These are phyloP conservation scores for Termitomyces sp. DNA, from an alignment of 1,284 basidiomycete species.

Conservation along the genomic window DNA sequence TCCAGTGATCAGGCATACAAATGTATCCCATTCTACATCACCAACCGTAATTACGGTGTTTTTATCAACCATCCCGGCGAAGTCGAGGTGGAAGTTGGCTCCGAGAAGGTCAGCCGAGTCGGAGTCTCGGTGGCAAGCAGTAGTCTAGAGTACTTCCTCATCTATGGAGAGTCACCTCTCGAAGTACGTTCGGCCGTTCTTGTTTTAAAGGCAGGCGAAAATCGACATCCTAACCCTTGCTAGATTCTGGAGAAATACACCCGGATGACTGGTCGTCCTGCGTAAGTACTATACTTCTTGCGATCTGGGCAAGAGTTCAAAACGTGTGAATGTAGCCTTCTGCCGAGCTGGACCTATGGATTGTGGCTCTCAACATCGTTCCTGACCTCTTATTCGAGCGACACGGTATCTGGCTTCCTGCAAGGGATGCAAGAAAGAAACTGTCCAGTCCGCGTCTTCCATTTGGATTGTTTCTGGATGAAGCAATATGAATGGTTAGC, in stretches of 20 bases:
- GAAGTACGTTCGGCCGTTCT: conserved; percentile 34
- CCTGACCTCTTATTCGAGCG: conserved; percentile 62
- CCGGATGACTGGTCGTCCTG: conserved; percentile 60
- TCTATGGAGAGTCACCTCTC: conserved; percentile 59
- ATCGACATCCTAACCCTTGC: background rate
- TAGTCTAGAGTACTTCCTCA: conserved; percentile 63
- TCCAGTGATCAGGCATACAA: conserved; percentile 74
- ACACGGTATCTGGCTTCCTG: conserved; percentile 65
- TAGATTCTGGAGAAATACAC: conserved; percentile 61
- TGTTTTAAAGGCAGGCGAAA: background rate
- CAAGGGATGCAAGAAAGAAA: conserved; percentile 65
- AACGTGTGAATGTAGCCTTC: conserved; percentile 33
- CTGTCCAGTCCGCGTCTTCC: conserved; percentile 72
- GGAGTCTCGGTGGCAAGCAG: conserved; percentile 63
- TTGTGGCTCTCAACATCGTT: conserved; percentile 77
- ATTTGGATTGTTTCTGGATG: conserved; percentile 81
- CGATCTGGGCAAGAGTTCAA: background rate
- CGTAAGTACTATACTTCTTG: conserved; percentile 31
- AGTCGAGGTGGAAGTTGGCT: conserved; percentile 69
- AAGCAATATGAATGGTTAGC: conserved; percentile 67
- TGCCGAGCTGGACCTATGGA: conserved; percentile 71
- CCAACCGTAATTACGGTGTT: conserved; percentile 65
- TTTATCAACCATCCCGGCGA: conserved; percentile 78
- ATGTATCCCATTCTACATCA: conserved; percentile 69
- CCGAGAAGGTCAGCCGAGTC: conserved; percentile 69